Percentiles rank a stretch among this genome's conserved stretches.
These are phyloP conservation scores for Xerocomellus intermedius DNA, from an alignment of 768 basidiomycete species.

Conservation along the genomic window DNA sequence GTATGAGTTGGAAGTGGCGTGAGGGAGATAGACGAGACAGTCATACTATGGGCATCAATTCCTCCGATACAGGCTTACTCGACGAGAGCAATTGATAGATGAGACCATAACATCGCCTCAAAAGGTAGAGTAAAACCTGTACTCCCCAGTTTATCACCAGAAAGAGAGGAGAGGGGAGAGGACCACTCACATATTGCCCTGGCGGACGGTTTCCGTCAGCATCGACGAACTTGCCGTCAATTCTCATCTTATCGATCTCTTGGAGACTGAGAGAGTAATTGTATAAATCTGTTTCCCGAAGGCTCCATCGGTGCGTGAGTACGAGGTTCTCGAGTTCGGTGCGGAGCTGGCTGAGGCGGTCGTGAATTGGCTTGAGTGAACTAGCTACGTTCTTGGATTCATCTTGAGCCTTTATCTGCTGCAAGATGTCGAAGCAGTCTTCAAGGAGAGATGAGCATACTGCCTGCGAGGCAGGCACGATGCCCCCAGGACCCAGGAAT, in stretches of 20 bases:
- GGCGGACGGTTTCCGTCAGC: conserved; percentile 86
- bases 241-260: conserved; percentile 95
- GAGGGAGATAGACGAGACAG: background rate
- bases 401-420: conserved; percentile 93
- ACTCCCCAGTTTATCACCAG: background rate
- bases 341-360: conserved; percentile 83
- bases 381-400: conserved; percentile 85
- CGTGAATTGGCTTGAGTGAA: conserved; percentile 88
- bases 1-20: background rate
- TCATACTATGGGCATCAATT: conserved; percentile 91
- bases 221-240: conserved; percentile 97
- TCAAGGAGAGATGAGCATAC: conserved; percentile 90
- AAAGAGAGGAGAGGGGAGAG: background rate
- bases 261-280: conserved; percentile 92
- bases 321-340: conserved; percentile 88
- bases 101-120: conserved; percentile 93
- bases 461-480: conserved; percentile 89
- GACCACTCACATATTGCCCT: conserved; percentile 84
- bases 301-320: conserved; percentile 94
- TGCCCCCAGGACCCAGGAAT: conserved; percentile 88
- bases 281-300: conserved; percentile 91
- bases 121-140: conserved; percentile 88
- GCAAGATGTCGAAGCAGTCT: conserved; percentile 92
- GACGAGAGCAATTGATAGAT: conserved; percentile 92
- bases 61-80: conserved; percentile 96